Base-by-base conservation (phyloP, 345 rosid genomes). In the Iberis pinnata region DNA sequence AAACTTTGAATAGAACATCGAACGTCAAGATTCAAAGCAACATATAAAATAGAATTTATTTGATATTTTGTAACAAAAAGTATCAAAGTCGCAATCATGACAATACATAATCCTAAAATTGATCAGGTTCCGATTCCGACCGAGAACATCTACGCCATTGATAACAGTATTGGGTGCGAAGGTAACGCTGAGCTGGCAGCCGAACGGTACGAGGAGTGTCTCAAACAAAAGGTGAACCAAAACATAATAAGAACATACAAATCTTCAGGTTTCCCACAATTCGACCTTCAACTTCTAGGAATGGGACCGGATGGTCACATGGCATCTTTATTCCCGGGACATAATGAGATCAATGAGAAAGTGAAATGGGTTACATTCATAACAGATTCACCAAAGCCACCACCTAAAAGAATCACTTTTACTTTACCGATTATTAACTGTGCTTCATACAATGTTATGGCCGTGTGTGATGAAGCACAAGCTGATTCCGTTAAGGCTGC, bases 281-380 rank as follows among this genome's bases (percentile, higher is more conserved):
- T 89, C 12, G 89, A 89, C 66, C 81, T 83, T 46, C 73, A 77
- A 71, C 90, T 88, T 62, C 74, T 88, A 5, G 95, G 97, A 16
- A 78, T 85, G 83, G 92, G 97, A 18, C 95, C 89, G 0, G 95
- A 88, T 61, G 95, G 95, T 35, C 95, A 81, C 12, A 77, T 89
- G 46, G 97, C 95, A 16, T 83, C 95, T 18, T 67, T 83, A 6
- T 83, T 89, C 60, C 97, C 93, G 0, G 83, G 89, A 32, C 89
- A 86, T 67, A 64, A 73, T n/a, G 79, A 86, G 4, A 45, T 77
- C 44, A 71, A 69, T 3, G 95, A 80, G 65, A 77, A 65, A 4
- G 55, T 74, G 63, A 89, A 75, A 67, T 89, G 95, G 97, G 84
- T 81, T 40, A 72, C 94, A 55, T 74, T 12, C 73, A 73, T 89